Evolutionary conservation across 177 flowering plant genomes (phyloP).

Genomic region (Tripterygium wilfordii): DNA sequence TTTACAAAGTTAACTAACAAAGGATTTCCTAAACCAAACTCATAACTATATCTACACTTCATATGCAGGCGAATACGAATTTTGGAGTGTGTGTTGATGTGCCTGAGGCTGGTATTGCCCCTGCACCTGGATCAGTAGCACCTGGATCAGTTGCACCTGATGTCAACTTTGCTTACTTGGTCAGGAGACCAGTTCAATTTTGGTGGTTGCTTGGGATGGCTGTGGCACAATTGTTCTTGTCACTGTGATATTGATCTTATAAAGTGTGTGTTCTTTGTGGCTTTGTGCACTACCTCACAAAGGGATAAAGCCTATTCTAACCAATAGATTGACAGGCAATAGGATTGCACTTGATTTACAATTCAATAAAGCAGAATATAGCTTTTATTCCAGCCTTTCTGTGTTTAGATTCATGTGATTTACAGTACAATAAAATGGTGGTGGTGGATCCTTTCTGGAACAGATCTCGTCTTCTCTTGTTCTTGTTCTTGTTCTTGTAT

Average conservation of each 20-base stretch:
- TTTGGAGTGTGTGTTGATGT: slow-evolving; percentile 32
- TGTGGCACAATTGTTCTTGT: slow-evolving; percentile 14
- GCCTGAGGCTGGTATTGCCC: slow-evolving; percentile 15
- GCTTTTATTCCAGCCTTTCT: too few species aligned
- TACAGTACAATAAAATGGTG: too few species aligned
- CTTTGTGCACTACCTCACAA: background rate
- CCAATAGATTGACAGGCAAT: too few species aligned
- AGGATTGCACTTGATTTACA: too few species aligned
- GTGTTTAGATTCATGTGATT: too few species aligned
- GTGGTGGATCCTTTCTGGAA: too few species aligned
- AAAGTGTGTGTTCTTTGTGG: background rate
- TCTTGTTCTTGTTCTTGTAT: too few species aligned
- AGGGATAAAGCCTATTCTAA: background rate
- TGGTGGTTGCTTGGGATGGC: slow-evolving; percentile 18
- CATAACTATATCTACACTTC: background rate
- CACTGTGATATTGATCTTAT: slow-evolving; percentile 1
- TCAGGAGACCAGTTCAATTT: slow-evolving; percentile 12
- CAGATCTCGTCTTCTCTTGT: too few species aligned
- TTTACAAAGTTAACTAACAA: background rate
- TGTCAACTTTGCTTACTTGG: slow-evolving; percentile 15
- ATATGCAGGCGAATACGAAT: slow-evolving; percentile 43
- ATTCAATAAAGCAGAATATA: too few species aligned
- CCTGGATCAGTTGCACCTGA: slow-evolving; percentile 6
- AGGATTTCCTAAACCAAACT: background rate
- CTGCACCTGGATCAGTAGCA: slow-evolving; percentile 6